Evolutionary conservation across 495 filamentous ascomycete species (phyloP).

Genomic region (Aspergillus asperescens): DNA sequence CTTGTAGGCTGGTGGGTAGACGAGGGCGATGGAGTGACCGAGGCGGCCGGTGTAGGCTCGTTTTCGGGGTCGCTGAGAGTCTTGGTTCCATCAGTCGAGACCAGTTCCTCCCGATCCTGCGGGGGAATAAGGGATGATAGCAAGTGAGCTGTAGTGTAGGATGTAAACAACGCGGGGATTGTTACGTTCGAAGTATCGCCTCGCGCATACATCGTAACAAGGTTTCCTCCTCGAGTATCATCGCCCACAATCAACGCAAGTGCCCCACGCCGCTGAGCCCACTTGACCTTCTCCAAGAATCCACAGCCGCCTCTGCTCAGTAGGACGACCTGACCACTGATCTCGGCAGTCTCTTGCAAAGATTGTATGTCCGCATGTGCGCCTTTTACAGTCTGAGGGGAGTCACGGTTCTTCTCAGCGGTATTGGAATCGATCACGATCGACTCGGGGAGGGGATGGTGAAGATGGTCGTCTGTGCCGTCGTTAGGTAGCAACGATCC

Average conservation of each 20-base stretch:
- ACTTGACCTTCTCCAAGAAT: slow-evolving; percentile 94
- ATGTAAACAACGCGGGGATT: slow-evolving; percentile 92
- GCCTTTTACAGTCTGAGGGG: slow-evolving; percentile 40
- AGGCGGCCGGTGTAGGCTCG: slow-evolving; percentile 25
- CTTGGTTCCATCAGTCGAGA: slow-evolving; percentile 43
- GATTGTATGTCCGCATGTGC: slow-evolving; percentile 91
- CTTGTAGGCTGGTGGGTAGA: slow-evolving; percentile 22
- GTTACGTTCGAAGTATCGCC: slow-evolving; percentile 93
- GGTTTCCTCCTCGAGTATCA: slow-evolving; percentile 72
- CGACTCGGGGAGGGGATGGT: slow-evolving; percentile 56
- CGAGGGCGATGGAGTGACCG: slow-evolving; percentile 23
- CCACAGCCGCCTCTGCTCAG: slow-evolving; percentile 91
- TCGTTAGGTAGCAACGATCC: slow-evolving; percentile 49
- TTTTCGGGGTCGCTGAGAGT: slow-evolving; percentile 18
- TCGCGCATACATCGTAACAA: slow-evolving; percentile 95
- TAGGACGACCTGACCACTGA: slow-evolving; percentile 84
- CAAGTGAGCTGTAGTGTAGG: slow-evolving; percentile 88
- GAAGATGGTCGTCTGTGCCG: slow-evolving; percentile 89
- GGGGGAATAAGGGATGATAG: slow-evolving; percentile 82
- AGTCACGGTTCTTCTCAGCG: slow-evolving; percentile 37
- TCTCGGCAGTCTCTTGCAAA: slow-evolving; percentile 89
- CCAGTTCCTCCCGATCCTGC: slow-evolving; percentile 53
- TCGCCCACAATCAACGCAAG: slow-evolving; percentile 92
- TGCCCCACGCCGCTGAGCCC: slow-evolving; percentile 86
- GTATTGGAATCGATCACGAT: slow-evolving; percentile 26